Percentiles rank a stretch among this genome's conserved stretches.
phyloP scores from a whole-genome alignment of 2,329 filamentous ascomycete genomes.

The Calycina herbarum region DNA sequence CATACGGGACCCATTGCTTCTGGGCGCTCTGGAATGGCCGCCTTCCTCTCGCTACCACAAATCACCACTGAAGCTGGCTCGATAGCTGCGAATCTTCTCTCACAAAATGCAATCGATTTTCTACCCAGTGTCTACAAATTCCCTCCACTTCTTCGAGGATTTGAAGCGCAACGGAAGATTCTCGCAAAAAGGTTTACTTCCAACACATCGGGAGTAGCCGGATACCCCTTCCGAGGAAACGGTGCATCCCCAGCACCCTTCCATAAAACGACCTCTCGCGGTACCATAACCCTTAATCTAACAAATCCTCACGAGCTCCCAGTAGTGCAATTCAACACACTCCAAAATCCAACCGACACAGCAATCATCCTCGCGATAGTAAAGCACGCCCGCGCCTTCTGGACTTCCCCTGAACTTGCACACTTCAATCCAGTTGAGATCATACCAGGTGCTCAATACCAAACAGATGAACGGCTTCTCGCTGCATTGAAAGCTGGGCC shows the following conservation, averaged over 20 bases:
- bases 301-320: constrained; percentile 33
- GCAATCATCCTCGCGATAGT: constrained; percentile 34
- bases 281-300: constrained; percentile 36
- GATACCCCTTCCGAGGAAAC: constrained; percentile 11
- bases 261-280: constrained; percentile 38
- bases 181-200: constrained; percentile 28
- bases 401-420: constrained; percentile 33
- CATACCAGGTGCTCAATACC: constrained; percentile 32
- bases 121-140: constrained; percentile 21
- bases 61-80: constrained; percentile 15
- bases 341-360: constrained; percentile 40
- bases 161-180: constrained; percentile 15
- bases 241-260: constrained; percentile 13
- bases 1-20: constrained; percentile 11
- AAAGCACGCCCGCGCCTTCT: constrained; percentile 6
- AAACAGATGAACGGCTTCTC: constrained; percentile 31
- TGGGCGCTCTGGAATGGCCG: neutral
- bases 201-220: neutral
- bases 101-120: constrained; percentile 42
- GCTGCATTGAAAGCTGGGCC: constrained; percentile 29
- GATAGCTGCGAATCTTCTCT: constrained; percentile 15
- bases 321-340: constrained; percentile 39
- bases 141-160: constrained; percentile 17
- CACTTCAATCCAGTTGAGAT: constrained; percentile 37
- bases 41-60: constrained; percentile 28